These are phyloP conservation scores for Calonectria multiphialidica DNA, from an alignment of 2,329 filamentous ascomycete species.

Conservation along the genomic window DNA sequence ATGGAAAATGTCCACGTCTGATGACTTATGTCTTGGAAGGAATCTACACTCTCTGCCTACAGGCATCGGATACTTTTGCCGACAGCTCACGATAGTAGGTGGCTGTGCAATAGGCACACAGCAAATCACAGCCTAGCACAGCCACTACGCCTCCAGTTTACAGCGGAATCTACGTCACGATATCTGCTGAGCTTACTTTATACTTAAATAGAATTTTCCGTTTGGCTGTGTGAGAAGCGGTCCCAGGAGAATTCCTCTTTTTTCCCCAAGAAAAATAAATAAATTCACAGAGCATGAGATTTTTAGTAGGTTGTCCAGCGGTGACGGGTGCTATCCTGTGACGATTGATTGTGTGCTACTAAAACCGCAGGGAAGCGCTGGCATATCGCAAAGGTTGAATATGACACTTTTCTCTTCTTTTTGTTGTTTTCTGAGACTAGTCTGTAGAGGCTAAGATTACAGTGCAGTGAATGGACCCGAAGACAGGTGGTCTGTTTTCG, in stretches of 20 bases:
- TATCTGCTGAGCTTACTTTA: background rate
- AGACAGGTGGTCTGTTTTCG: conserved; percentile 4
- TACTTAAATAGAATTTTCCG: background rate
- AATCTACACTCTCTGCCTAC: background rate
- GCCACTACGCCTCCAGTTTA: background rate
- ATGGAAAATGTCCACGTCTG: background rate
- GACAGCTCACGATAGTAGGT: background rate
- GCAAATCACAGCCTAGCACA: background rate
- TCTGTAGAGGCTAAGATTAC: too few relatives aligned
- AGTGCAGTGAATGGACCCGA: background rate
- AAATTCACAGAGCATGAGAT: too few relatives aligned
- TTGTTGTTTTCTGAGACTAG: too few relatives aligned
- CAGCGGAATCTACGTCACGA: background rate
- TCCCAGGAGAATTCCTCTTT: background rate
- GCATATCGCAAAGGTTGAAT: too few relatives aligned
- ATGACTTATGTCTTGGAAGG: background rate
- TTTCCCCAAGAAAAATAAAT: background rate
- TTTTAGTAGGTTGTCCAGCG: too few relatives aligned
- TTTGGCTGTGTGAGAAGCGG: background rate
- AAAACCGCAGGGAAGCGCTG: too few relatives aligned
- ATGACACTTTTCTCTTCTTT: too few relatives aligned
- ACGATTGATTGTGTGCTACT: too few relatives aligned
- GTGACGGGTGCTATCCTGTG: too few relatives aligned
- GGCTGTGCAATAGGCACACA: background rate
- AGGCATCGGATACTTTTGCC: background rate